phyloP scores from a whole-genome alignment of 2,329 filamentous ascomycete genomes.

The Ascocoryne sarcoides region DNA sequence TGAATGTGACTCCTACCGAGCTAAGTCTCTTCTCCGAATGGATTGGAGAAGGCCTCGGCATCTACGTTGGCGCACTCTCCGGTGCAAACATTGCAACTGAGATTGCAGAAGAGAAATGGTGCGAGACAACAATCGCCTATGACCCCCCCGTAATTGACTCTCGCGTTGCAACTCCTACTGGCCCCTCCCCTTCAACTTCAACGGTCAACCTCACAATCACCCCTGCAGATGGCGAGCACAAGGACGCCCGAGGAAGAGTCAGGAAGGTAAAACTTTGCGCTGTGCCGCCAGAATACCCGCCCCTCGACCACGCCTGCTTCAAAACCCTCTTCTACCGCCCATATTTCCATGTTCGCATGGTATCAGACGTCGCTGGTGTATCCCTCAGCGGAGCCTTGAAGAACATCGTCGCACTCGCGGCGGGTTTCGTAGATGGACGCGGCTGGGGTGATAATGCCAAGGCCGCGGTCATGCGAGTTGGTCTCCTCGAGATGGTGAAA shows the following conservation, averaged over 20 bases:
- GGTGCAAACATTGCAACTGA: constrained; percentile 95
- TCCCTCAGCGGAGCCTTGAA: constrained; percentile 92
- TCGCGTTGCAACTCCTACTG: constrained; percentile 56
- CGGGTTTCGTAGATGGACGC: constrained; percentile 88
- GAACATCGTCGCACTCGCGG: constrained; percentile 90
- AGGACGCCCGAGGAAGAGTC: constrained; percentile 57
- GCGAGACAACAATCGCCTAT: constrained; percentile 93
- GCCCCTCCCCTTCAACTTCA: constrained; percentile 40
- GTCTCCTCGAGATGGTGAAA: constrained; percentile 90
- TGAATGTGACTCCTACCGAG: constrained; percentile 80
- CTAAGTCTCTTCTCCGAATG: constrained; percentile 89
- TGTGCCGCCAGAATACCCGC: constrained; percentile 73
- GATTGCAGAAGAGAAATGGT: constrained; percentile 93
- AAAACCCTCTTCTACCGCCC: constrained; percentile 85
- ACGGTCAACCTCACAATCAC: constrained; percentile 42
- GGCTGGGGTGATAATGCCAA: constrained; percentile 99
- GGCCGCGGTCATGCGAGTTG: constrained; percentile 95
- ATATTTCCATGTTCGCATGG: constrained; percentile 95
- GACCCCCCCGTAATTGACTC: constrained; percentile 87
- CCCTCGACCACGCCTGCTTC: constrained; percentile 76
- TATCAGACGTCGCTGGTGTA: constrained; percentile 91
- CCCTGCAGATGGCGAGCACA: constrained; percentile 45
- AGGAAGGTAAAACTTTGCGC: constrained; percentile 65
- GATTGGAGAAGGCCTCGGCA: constrained; percentile 82
- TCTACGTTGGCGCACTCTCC: constrained; percentile 92